Percentiles rank a stretch among this genome's conserved stretches.
Conservation (phyloP, 148 eudicot species). For the Silene conica region DNA sequence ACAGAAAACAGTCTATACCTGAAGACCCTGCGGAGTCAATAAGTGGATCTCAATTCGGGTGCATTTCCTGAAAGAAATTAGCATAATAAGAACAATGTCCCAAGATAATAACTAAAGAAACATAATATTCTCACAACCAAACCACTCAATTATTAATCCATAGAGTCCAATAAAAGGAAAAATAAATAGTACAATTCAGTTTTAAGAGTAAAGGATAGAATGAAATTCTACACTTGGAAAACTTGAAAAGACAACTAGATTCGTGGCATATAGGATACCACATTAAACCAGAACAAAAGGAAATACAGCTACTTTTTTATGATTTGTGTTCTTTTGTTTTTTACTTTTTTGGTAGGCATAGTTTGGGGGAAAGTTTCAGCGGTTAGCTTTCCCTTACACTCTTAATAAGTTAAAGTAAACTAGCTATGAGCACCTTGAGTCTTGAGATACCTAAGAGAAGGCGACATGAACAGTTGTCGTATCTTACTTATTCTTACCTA, state of each 20-base stretch:
- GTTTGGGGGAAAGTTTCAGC: not conserved
- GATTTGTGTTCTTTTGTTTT: not conserved
- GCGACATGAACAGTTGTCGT: not conserved
- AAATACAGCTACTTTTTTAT: not conserved
- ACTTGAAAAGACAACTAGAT: not conserved
- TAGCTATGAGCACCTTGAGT: not conserved
- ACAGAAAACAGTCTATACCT: constrained; percentile 39
- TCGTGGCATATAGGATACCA: too few relatives aligned
- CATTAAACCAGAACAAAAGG: too few relatives aligned
- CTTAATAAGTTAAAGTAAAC: not conserved
- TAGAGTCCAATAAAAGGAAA: not conserved
- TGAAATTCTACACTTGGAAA: not conserved
- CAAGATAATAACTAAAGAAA: not conserved
- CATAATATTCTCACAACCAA: not conserved
- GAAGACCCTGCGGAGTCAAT: constrained; percentile 88
- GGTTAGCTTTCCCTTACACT: not conserved
- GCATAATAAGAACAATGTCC: not conserved
- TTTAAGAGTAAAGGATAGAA: not conserved
- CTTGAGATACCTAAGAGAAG: not conserved
- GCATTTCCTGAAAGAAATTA: constrained; percentile 27
- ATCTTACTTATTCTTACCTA: too few relatives aligned
- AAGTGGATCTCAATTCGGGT: constrained; percentile 75
- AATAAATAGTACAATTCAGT: not conserved
- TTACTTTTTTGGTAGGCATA: not conserved
- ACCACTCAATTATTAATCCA: not conserved